Evolutionary conservation across 2,329 filamentous ascomycete species (phyloP), one percentile per base, ranked within the genome.

Genomic region (Fonsecaea pugnacius): DNA sequence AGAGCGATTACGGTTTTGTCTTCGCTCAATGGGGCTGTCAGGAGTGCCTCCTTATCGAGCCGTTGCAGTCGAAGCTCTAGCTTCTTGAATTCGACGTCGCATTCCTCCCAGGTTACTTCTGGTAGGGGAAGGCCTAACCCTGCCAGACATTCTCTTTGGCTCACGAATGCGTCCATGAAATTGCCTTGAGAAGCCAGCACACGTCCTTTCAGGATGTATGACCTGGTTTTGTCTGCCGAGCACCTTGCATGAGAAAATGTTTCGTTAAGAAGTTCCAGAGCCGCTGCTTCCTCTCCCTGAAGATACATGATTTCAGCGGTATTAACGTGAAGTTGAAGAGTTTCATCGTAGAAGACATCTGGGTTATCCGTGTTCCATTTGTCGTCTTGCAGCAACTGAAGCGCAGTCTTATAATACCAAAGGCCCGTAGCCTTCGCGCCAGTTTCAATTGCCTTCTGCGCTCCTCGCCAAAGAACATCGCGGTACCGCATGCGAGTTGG

Each of bases 281-380:
- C 90, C 58, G 89, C 84, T 1, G 84, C 79, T 64, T 89, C 86
- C 68, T 92, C 86, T 4, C 87, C 87, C 80, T 93, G 89, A 72
- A 91, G 92, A 72, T 92, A 87, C 70, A 91, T 89, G 73, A 91
- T 92, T 75, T 96, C 92, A 3, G 92, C 91, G 4, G 91, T 87
- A 59, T 90, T 87, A 4, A 92, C 87, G 74, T 91, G 88, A 1
- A 96, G 81, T 67, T 89, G 87, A 67, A 96, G 82, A 0, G 92
- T 96, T 78, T 98, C 94, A 10, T 92, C 88, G 71, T 96, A 96
- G 52, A 87, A 89, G 0, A 90, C 89, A 73, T 97, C 94, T 4
- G 85, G 83, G 14, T 79, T 76, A 6, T 81, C 82, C 33, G 90
- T 87, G 48, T 85, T 82, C 94, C 94, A 98, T 0, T 91, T 88